Evolutionary conservation across 2,329 filamentous ascomycete species (phyloP).

Genomic region (Endocalyx cinctus): DNA sequence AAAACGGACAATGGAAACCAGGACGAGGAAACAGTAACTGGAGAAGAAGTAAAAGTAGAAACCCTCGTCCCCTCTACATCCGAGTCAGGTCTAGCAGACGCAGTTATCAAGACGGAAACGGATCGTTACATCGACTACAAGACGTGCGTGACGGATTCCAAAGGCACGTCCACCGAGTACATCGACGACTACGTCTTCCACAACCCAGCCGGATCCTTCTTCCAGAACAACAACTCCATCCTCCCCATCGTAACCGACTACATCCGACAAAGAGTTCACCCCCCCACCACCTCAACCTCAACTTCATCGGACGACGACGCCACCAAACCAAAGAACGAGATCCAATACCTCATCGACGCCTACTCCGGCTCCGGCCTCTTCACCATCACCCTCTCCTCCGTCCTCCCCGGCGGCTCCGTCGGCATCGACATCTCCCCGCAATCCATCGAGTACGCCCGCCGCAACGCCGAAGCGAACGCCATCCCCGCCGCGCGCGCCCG

Average conservation of each 20-base stretch:
- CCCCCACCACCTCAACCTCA: constrained; percentile 30
- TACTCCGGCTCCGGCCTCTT: constrained; percentile 98
- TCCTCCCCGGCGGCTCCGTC: constrained; percentile 77
- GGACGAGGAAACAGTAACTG: constrained; percentile 8
- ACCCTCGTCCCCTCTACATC: too few relatives aligned
- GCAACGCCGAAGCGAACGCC: constrained; percentile 74
- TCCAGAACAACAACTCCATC: constrained; percentile 99
- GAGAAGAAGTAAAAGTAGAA: too few relatives aligned
- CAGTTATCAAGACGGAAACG: constrained; percentile 50
- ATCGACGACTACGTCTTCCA: constrained; percentile 79
- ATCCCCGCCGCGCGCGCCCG: constrained; percentile 63
- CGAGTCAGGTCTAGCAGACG: constrained; percentile 38
- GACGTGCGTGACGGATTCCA: constrained; percentile 82
- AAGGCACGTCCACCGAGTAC: constrained; percentile 80
- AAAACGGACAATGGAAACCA: constrained; percentile 33
- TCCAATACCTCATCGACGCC: constrained; percentile 91
- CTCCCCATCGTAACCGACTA: constrained; percentile 81
- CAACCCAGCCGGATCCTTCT: constrained; percentile 91
- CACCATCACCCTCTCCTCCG: constrained; percentile 83
- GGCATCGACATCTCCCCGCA: constrained; percentile 85
- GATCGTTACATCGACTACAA: constrained; percentile 70
- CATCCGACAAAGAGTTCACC: constrained; percentile 74
- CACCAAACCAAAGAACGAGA: constrained; percentile 31
- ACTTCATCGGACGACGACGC: too few relatives aligned
- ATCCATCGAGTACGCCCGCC: constrained; percentile 72